phyloP scores from a whole-genome alignment of 305 asterid genomes.

The Solanum hybrid region DNA sequence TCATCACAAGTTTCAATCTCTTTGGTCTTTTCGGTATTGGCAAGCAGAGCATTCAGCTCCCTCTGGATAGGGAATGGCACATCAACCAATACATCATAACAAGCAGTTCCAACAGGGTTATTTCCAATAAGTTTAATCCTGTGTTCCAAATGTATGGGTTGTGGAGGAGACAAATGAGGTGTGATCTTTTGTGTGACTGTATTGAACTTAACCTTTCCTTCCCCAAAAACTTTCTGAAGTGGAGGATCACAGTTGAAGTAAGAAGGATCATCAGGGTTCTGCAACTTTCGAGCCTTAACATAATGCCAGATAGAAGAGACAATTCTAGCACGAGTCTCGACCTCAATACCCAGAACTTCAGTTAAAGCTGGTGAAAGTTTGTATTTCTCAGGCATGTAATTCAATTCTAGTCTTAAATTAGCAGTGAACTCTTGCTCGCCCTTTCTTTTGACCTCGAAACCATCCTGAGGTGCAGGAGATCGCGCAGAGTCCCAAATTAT shows the following conservation, averaged over 20 bases:
- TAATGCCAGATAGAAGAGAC: constrained; percentile 94
- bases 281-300: constrained; percentile 86
- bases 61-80: constrained; percentile 90
- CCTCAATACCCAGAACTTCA: constrained; percentile 88
- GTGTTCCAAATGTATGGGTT: constrained; percentile 92
- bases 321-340: constrained; percentile 85
- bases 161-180: constrained; percentile 71
- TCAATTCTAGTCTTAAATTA: constrained; percentile 75
- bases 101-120: constrained; percentile 84
- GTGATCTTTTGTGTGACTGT: constrained; percentile 72
- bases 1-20: constrained; percentile 94
- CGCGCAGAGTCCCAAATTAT: constrained; percentile 85
- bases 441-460: constrained; percentile 88
- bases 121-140: constrained; percentile 85
- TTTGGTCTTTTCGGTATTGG: constrained; percentile 73
- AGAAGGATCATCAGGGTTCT: constrained; percentile 77
- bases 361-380: constrained; percentile 71
- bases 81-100: constrained; percentile 85
- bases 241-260: constrained; percentile 83
- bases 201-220: constrained; percentile 62
- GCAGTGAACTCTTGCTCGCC: constrained; percentile 91
- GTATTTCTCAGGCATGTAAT: constrained; percentile 78
- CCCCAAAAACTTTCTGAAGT: constrained; percentile 80
- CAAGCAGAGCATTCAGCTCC: constrained; percentile 76
- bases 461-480: constrained; percentile 85